Evolutionary conservation across 192 early-diverging fungal genomes (phyloP).

Genomic region (Coemansia sp.): DNA sequence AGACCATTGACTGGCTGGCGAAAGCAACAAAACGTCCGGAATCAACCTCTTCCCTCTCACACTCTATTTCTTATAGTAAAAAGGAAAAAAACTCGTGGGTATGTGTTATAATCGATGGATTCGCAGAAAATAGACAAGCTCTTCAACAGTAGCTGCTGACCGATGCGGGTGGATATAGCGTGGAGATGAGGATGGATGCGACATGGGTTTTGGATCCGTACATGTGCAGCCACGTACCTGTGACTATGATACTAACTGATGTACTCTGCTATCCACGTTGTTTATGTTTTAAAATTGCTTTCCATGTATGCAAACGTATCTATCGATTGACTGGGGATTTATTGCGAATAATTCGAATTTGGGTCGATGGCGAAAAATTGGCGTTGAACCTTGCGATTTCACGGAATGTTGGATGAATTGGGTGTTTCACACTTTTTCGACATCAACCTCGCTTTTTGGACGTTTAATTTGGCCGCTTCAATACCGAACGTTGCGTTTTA

Average conservation of each 20-base stretch:
- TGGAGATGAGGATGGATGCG: constrained; percentile 1
- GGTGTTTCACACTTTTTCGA: not conserved
- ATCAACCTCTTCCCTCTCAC: constrained; percentile 1
- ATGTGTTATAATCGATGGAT: constrained; percentile 3
- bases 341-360: not conserved
- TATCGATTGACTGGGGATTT: not conserved
- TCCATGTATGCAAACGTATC: not conserved
- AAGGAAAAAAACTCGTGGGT: constrained; percentile 6
- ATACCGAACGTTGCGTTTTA: too few relatives aligned
- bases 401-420: not conserved
- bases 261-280: not conserved
- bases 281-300: not conserved
- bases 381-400: not conserved
- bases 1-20: not conserved
- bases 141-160: not conserved
- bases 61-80: not conserved
- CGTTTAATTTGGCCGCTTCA: not conserved
- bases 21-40: not conserved
- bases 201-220: constrained; percentile 1
- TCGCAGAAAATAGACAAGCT: not conserved
- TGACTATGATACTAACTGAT: constrained; percentile 6
- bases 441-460: not conserved
- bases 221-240: not conserved
- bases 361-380: not conserved
- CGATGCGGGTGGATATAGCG: not conserved